Conservation (phyloP, 768 basidiomycete genomes). For the Leucocoprinus leucothites region DNA sequence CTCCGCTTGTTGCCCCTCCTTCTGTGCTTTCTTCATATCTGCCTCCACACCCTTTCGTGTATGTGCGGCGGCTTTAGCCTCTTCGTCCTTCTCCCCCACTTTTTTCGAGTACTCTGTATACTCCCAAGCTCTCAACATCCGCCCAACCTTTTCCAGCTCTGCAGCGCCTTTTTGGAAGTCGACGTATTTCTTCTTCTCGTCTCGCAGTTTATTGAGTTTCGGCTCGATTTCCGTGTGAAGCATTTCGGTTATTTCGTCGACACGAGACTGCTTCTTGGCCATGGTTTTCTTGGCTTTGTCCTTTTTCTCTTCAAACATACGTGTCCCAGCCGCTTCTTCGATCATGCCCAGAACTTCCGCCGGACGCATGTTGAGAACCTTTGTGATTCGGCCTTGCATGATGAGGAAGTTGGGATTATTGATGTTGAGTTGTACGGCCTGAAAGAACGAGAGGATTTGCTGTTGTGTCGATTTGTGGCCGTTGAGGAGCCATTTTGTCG, state of each 20-base stretch:
- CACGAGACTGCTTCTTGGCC: slow-evolving; percentile 94
- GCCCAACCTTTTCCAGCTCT: slow-evolving; percentile 83
- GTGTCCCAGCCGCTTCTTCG: slow-evolving; percentile 96
- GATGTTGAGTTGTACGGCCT: slow-evolving; percentile 97
- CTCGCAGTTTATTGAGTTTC: slow-evolving; percentile 86
- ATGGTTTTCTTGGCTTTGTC: slow-evolving; percentile 96
- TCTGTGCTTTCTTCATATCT: slow-evolving; percentile 44
- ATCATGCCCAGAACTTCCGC: slow-evolving; percentile 98
- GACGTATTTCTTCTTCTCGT: slow-evolving; percentile 85
- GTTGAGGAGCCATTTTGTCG: slow-evolving; percentile 93
- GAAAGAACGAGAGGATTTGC: slow-evolving; percentile 86
- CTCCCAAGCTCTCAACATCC: slow-evolving; percentile 84
- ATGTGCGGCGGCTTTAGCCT: slow-evolving; percentile 46
- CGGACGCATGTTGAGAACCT: slow-evolving; percentile 97
- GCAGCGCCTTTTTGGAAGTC: slow-evolving; percentile 86
- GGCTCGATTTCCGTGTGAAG: slow-evolving; percentile 91
- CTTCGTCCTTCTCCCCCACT: slow-evolving; percentile 50
- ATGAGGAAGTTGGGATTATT: slow-evolving; percentile 99
- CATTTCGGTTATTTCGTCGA: slow-evolving; percentile 80
- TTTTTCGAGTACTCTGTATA: slow-evolving; percentile 66
- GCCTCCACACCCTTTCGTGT: slow-evolving; percentile 47
- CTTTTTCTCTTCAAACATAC: slow-evolving; percentile 99
- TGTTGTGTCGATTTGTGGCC: slow-evolving; percentile 92
- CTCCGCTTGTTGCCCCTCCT: slow-evolving; percentile 64
- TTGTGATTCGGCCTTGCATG: slow-evolving; percentile 99